Conservation (phyloP, 1,139 yeast species). For the Kluyveromyces sp. region DNA sequence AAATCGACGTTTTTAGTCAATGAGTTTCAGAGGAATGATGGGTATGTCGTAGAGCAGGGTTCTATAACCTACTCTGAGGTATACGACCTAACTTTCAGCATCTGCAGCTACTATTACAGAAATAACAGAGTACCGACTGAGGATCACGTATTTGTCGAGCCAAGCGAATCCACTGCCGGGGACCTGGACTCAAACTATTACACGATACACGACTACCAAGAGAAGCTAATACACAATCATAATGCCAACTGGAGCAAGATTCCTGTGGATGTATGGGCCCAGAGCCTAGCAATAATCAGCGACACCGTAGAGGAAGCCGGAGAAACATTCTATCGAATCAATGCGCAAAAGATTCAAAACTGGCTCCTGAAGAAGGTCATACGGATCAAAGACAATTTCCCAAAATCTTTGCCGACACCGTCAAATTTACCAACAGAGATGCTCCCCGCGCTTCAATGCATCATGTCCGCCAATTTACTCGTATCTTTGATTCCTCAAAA, state of each 20-base stretch:
- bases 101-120: slow-evolving; percentile 36
- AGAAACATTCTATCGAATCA: slow-evolving; percentile 43
- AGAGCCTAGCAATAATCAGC: slow-evolving; percentile 35
- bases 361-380: slow-evolving; percentile 35
- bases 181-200: slow-evolving; percentile 19
- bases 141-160: slow-evolving; percentile 25
- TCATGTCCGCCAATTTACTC: slow-evolving; percentile 23
- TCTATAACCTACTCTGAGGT: slow-evolving; percentile 38
- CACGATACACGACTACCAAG: slow-evolving; percentile 34
- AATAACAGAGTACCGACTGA: slow-evolving; percentile 28
- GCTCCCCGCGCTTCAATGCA: slow-evolving; percentile 14
- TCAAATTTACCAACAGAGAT: slow-evolving; percentile 11
- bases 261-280: slow-evolving; percentile 18
- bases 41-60: slow-evolving; percentile 29
- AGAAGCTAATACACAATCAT: slow-evolving; percentile 21
- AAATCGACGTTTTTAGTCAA: slow-evolving; percentile 35
- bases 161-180: background rate
- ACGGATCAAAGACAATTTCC: slow-evolving; percentile 32
- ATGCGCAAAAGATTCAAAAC: slow-evolving; percentile 32
- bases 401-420: slow-evolving; percentile 17
- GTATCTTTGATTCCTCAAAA: slow-evolving; percentile 26
- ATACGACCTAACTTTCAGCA: slow-evolving; percentile 37
- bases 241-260: slow-evolving; percentile 22
- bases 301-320: slow-evolving; percentile 44
- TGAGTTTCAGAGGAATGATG: slow-evolving; percentile 24